Conservation (phyloP, 305 asterid genomes). For the Withania somnifera region DNA sequence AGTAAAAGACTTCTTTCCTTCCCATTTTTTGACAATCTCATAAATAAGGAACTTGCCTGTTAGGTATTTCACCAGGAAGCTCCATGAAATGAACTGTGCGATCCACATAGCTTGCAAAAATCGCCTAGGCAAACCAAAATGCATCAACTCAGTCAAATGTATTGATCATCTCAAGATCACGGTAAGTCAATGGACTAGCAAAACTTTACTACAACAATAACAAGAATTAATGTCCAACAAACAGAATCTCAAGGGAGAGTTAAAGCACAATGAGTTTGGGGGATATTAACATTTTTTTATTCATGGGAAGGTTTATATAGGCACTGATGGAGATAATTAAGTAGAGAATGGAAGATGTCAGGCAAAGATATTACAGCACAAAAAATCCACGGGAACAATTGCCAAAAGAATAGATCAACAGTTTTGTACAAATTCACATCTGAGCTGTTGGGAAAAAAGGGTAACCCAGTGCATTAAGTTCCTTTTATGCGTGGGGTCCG, state of each 20-base stretch:
- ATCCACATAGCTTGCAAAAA: conserved; percentile 78
- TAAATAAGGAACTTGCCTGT: conserved; percentile 52
- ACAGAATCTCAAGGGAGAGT: not conserved
- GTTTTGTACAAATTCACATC: not conserved
- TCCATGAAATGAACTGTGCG: conserved; percentile 97
- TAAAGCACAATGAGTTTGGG: not conserved
- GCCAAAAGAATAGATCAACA: not conserved
- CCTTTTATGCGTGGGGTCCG: too few relatives aligned
- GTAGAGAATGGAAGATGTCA: not conserved
- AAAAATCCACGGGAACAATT: not conserved
- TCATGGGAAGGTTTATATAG: not conserved
- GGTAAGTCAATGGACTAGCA: not conserved
- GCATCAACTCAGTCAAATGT: not conserved
- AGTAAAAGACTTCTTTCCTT: not conserved
- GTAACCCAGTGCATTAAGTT: too few relatives aligned
- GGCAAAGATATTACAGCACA: not conserved
- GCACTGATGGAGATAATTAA: not conserved
- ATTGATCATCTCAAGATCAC: not conserved
- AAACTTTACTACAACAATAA: not conserved
- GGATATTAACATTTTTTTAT: not conserved
- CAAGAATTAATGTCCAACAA: not conserved
- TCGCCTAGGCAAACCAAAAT: conserved; percentile 44
- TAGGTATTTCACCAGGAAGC: conserved; percentile 93
- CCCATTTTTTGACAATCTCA: not conserved
- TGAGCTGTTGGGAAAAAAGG: too few relatives aligned